phyloP scores from a whole-genome alignment of 2,329 filamentous ascomycete genomes.

The Monilinia laxa region DNA sequence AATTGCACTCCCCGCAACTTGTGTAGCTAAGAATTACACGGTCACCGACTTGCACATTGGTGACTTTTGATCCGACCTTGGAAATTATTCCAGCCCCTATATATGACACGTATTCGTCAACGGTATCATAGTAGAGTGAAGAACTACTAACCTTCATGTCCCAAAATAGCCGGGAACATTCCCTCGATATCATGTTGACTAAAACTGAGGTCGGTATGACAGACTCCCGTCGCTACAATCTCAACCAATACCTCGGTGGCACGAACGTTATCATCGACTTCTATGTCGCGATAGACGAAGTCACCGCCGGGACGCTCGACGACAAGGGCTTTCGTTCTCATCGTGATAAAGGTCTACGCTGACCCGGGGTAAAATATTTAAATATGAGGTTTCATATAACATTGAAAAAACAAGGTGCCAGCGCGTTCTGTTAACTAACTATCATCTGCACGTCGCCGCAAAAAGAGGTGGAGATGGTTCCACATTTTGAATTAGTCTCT shows the following conservation, averaged over 20 bases:
- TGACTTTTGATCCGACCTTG: slow-evolving; percentile 28
- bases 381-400: not conserved
- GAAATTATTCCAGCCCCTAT: slow-evolving; percentile 31
- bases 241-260: slow-evolving; percentile 41
- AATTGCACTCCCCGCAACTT: slow-evolving; percentile 40
- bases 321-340: slow-evolving; percentile 21
- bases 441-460: slow-evolving; percentile 2
- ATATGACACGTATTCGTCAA: not conserved
- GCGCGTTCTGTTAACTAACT: not conserved
- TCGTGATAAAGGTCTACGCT: not conserved
- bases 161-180: slow-evolving; percentile 37
- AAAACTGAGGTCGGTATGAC: slow-evolving; percentile 35
- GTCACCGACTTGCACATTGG: slow-evolving; percentile 26
- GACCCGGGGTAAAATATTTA: not conserved
- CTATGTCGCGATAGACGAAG: slow-evolving; percentile 14
- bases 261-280: slow-evolving; percentile 27
- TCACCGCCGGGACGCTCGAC: slow-evolving; percentile 12
- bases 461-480: slow-evolving; percentile 1
- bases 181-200: slow-evolving; percentile 26
- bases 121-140: not conserved
- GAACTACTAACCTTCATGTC: slow-evolving; percentile 37
- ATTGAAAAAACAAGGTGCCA: not conserved
- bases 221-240: slow-evolving; percentile 42
- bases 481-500: slow-evolving; percentile 4
- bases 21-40: slow-evolving; percentile 42